These are phyloP conservation scores for Aspergillus conjunctus DNA, from an alignment of 495 filamentous ascomycete species.

Conservation along the genomic window DNA sequence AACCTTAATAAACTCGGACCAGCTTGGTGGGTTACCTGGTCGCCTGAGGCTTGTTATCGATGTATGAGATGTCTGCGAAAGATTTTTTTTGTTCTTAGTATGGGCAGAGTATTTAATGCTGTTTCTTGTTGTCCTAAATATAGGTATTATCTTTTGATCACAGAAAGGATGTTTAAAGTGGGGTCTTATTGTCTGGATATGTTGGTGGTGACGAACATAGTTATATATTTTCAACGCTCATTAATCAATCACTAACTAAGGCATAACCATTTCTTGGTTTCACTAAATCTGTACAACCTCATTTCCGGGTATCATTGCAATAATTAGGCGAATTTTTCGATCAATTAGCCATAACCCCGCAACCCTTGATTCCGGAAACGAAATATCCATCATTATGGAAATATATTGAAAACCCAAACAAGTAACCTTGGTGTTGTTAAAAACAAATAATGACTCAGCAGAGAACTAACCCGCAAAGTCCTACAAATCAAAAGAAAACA, in stretches of 20 bases:
- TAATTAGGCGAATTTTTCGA: neutral
- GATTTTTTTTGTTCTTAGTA: too few relatives aligned
- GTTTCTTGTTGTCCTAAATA: too few relatives aligned
- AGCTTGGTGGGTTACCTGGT: constrained; percentile 3
- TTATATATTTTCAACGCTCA: neutral
- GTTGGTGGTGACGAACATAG: constrained; percentile 5
- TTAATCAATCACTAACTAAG: too few relatives aligned
- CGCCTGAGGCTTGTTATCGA: constrained; percentile 2
- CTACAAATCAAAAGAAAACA: too few relatives aligned
- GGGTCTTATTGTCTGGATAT: neutral
- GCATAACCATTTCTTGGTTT: too few relatives aligned
- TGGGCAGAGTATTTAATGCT: too few relatives aligned
- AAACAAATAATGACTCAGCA: too few relatives aligned
- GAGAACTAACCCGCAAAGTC: too few relatives aligned
- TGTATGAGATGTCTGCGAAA: too few relatives aligned
- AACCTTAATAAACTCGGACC: neutral
- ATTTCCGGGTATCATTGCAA: neutral
- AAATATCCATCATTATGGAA: neutral
- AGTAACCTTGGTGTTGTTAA: too few relatives aligned
- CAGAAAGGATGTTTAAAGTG: too few relatives aligned
- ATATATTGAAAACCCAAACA: neutral
- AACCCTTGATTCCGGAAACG: constrained; percentile 14
- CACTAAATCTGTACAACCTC: neutral
- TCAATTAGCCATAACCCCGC: neutral
- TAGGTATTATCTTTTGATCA: too few relatives aligned